phyloP scores from a whole-genome alignment of 2,329 filamentous ascomycete species.

The Zymoseptoria pseudotritici region DNA sequence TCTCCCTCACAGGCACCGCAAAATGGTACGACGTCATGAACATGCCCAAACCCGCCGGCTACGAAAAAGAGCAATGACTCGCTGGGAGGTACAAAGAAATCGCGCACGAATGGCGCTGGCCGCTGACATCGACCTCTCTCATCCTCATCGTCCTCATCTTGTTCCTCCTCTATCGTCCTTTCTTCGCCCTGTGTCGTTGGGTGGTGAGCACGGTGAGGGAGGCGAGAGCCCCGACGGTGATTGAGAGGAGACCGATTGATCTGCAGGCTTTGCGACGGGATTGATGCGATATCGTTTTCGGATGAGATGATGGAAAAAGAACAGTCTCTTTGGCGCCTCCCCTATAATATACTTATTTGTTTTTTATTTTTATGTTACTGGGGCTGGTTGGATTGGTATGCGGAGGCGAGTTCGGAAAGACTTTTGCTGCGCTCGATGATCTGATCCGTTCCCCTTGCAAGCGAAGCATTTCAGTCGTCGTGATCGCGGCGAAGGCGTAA shows the following conservation, averaged over 20 bases:
- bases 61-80: slow-evolving; percentile 49
- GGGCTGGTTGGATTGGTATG: no score
- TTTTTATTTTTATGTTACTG: neutral
- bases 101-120: slow-evolving; percentile 13
- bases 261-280: neutral
- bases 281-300: neutral
- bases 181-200: neutral
- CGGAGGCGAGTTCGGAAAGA: neutral
- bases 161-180: slow-evolving; percentile 10
- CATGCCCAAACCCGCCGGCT: slow-evolving; percentile 76
- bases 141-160: slow-evolving; percentile 7
- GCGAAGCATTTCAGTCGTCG: neutral
- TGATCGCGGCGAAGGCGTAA: neutral
- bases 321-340: neutral
- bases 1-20: slow-evolving; percentile 63
- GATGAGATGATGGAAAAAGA: neutral
- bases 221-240: neutral
- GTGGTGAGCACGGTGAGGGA: neutral
- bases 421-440: neutral
- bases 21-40: slow-evolving; percentile 79
- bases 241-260: neutral
- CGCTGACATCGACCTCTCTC: slow-evolving; percentile 10
- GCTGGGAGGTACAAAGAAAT: slow-evolving; percentile 17
- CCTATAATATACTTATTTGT: neutral
- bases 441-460: neutral